phyloP scores from a whole-genome alignment of 164 flowering plant genomes.

The Magnolia kwangsiensis region DNA sequence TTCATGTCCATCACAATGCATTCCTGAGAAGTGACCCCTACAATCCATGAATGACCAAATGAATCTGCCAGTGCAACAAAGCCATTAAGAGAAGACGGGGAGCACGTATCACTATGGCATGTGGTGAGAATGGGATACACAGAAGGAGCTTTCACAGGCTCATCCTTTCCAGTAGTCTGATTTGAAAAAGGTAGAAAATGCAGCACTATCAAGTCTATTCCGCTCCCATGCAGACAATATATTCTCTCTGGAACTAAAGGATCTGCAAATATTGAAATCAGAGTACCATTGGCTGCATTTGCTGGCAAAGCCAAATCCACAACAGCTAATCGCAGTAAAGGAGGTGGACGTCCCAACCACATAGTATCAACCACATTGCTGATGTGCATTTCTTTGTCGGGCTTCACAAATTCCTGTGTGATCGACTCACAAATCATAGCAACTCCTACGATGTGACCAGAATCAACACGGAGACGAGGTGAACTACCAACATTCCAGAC shows the following conservation, averaged over 20 bases:
- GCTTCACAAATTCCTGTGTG: slow-evolving; percentile 31
- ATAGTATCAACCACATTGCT: slow-evolving; percentile 20
- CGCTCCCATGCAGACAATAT: slow-evolving; percentile 71
- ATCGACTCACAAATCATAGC: slow-evolving; percentile 92
- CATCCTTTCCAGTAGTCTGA: slow-evolving; percentile 62
- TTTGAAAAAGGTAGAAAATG: slow-evolving; percentile 92
- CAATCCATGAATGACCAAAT: slow-evolving; percentile 87
- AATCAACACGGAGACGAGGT: slow-evolving; percentile 66
- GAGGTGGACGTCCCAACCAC: slow-evolving; percentile 89
- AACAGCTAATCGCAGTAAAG: slow-evolving; percentile 71
- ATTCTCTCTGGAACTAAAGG: slow-evolving; percentile 78
- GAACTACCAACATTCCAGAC: slow-evolving; percentile 65
- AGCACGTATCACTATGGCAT: slow-evolving; percentile 42
- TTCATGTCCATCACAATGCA: slow-evolving; percentile 77
- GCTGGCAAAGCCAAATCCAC: slow-evolving; percentile 83
- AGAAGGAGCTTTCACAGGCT: slow-evolving; percentile 55
- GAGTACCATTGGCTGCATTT: slow-evolving; percentile 27
- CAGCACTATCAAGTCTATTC: slow-evolving; percentile 74
- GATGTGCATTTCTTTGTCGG: slow-evolving; percentile 22
- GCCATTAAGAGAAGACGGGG: slow-evolving; percentile 54
- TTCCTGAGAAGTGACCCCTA: slow-evolving; percentile 53
- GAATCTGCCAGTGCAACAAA: slow-evolving; percentile 71
- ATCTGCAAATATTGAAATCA: slow-evolving; percentile 52
- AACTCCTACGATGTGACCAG: slow-evolving; percentile 49
- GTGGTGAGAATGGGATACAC: slow-evolving; percentile 74